phyloP scores from a whole-genome alignment of 352 stramenopile genomes.

The Phytophthora palmivora region DNA sequence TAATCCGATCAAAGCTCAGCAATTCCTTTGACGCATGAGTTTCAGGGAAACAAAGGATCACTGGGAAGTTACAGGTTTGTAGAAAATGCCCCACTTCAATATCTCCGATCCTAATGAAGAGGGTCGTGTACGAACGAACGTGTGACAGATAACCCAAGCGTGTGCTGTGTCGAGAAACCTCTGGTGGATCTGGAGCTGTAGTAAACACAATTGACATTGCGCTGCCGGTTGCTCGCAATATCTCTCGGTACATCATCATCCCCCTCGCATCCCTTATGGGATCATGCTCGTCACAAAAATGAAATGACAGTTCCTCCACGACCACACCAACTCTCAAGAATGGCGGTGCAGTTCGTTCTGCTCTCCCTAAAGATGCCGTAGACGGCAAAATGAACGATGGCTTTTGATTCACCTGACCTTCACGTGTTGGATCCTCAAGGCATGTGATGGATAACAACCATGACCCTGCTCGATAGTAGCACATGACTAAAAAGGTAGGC shows the following conservation, averaged over 20 bases:
- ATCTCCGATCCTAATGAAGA: conserved; percentile 55
- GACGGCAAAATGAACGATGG: conserved; percentile 25
- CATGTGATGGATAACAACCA: conserved; percentile 76
- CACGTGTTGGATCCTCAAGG: conserved; percentile 58
- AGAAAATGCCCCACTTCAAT: conserved; percentile 80
- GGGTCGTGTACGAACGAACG: conserved; percentile 64
- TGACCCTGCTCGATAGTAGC: conserved; percentile 67
- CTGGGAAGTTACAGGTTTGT: conserved; percentile 74
- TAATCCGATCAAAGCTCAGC: conserved; percentile 42
- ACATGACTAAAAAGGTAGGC: conserved; percentile 75
- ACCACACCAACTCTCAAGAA: conserved; percentile 49
- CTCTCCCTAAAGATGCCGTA: conserved; percentile 15
- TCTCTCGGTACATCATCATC: conserved; percentile 64
- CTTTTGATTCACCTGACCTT: conserved; percentile 14
- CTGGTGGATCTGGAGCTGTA: conserved; percentile 57
- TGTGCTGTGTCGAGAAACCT: conserved; percentile 50
- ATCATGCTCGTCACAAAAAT: conserved; percentile 75
- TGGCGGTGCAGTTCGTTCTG: conserved; percentile 14
- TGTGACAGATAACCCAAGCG: conserved; percentile 74
- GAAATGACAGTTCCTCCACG: conserved; percentile 54
- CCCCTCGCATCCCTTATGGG: conserved; percentile 39
- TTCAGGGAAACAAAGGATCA: conserved; percentile 63
- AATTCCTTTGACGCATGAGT: conserved; percentile 35
- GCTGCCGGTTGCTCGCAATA: conserved; percentile 51
- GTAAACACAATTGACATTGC: conserved; percentile 54